These are phyloP conservation scores for Starmerella riodocensis DNA, from an alignment of 805 yeast species.

Conservation along the genomic window DNA sequence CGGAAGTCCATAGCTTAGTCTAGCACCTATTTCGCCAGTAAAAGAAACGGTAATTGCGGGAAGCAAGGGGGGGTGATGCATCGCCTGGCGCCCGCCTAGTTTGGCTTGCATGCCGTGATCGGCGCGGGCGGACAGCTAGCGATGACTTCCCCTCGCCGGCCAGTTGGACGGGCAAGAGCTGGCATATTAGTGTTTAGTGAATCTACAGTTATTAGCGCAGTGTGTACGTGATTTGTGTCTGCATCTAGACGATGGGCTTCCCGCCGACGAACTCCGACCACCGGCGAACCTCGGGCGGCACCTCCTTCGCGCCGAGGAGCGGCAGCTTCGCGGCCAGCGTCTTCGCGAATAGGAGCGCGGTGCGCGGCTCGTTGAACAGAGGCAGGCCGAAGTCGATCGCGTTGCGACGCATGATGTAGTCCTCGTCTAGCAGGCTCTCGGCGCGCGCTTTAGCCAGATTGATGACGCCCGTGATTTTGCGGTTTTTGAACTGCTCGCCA, in stretches of 20 bases:
- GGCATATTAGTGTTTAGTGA: no score
- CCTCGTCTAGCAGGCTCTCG: conserved; percentile 68
- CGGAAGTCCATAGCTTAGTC: no score
- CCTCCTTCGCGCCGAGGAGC: conserved; percentile 37
- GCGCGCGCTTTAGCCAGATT: conserved; percentile 88
- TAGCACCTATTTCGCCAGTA: no score
- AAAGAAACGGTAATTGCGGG: no score
- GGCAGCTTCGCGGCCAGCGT: conserved; percentile 62
- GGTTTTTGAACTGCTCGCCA: conserved; percentile 82
- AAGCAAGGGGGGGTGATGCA: no score
- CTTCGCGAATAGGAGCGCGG: conserved; percentile 73
- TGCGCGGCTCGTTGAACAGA: conserved; percentile 90
- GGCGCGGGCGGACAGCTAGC: no score
- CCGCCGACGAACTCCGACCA: conserved; percentile 98
- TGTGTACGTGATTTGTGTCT: neutral
- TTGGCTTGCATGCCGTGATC: no score
- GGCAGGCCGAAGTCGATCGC: conserved; percentile 98
- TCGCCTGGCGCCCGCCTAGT: no score
- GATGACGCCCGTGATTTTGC: conserved; percentile 76
- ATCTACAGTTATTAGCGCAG: no score
- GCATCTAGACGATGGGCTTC: conserved; percentile 46
- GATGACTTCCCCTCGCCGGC: no score
- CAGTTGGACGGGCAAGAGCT: no score
- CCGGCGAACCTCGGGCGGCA: conserved; percentile 79
- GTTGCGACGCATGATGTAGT: conserved; percentile 96